These are phyloP conservation scores for Ichthyophonus hoferi DNA, from an alignment of 208 protist species.

Conservation along the genomic window DNA sequence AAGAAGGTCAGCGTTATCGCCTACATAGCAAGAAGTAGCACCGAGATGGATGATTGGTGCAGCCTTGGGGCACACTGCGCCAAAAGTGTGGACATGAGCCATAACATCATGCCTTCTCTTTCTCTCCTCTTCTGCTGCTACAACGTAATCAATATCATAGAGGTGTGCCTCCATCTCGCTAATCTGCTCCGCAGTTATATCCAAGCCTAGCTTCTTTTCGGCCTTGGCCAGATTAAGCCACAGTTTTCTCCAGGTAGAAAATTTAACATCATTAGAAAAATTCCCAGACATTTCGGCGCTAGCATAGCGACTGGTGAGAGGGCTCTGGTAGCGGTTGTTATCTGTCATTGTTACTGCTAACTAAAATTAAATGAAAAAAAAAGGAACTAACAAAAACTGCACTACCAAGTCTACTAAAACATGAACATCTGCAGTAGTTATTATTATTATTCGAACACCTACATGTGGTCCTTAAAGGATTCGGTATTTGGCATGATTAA, in stretches of 20 bases:
- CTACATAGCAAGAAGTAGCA: conserved; percentile 64
- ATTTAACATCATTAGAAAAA: conserved; percentile 57
- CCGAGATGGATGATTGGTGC: conserved; percentile 67
- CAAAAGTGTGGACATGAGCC: conserved; percentile 61
- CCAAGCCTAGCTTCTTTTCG: conserved; percentile 55
- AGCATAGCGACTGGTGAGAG: conserved; percentile 55
- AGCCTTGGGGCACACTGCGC: conserved; percentile 40
- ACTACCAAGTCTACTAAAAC: too few species aligned
- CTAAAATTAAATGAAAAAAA: too few species aligned
- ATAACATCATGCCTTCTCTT: conserved; percentile 66
- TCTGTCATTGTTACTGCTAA: neutral
- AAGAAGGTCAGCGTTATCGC: conserved; percentile 68
- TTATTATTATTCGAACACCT: too few species aligned
- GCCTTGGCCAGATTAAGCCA: conserved; percentile 55
- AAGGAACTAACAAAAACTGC: too few species aligned
- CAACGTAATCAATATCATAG: conserved; percentile 54
- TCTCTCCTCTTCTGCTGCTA: conserved; percentile 51
- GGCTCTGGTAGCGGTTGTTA: conserved; percentile 51
- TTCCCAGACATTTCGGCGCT: conserved; percentile 54
- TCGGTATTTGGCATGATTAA: too few species aligned
- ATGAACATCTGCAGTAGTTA: too few species aligned
- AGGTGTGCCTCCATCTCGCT: conserved; percentile 52
- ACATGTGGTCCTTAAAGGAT: too few species aligned
- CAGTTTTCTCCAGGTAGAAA: conserved; percentile 54
- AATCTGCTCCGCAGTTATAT: conserved; percentile 59